Percentiles rank a stretch among this genome's conserved stretches.
Conservation (phyloP, 2,329 filamentous ascomycete species). For the Aplosporella prunicola region DNA sequence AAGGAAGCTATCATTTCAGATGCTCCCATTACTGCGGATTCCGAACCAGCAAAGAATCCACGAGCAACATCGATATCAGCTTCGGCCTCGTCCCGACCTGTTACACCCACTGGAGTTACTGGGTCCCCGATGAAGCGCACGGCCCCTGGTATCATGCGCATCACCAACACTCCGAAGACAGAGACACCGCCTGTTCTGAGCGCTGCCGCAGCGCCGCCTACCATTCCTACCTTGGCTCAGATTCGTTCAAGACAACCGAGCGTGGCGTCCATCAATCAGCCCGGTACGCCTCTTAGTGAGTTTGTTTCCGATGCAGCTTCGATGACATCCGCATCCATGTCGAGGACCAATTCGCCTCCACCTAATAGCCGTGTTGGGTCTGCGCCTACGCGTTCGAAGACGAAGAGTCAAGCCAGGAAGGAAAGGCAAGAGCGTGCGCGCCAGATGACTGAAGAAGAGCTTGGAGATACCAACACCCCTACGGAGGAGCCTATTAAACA, state of each 20-base stretch:
- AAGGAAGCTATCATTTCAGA: conserved; percentile 2
- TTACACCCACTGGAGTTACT: conserved; percentile 43
- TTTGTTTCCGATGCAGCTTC: conserved; percentile 69
- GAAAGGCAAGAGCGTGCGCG: conserved; percentile 54
- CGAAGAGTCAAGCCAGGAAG: conserved; percentile 72
- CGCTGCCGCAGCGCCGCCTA: conserved; percentile 20
- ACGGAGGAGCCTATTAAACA: conserved; percentile 32
- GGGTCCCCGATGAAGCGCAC: conserved; percentile 34
- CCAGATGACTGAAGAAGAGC: conserved; percentile 53
- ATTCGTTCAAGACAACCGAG: conserved; percentile 43
- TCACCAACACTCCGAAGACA: conserved; percentile 56
- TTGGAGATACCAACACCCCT: conserved; percentile 16
- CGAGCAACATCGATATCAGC: conserved; percentile 17
- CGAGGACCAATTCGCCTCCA: conserved; percentile 57
- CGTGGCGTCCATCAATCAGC: conserved; percentile 50
- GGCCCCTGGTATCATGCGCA: conserved; percentile 56
- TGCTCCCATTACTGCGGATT: neutral
- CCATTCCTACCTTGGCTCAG: conserved; percentile 28
- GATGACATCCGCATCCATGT: conserved; percentile 61
- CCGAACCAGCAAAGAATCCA: conserved; percentile 18
- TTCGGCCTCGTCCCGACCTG: conserved; percentile 28
- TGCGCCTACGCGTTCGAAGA: conserved; percentile 58
- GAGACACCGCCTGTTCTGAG: conserved; percentile 43
- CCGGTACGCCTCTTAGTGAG: conserved; percentile 67
- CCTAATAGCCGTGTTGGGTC: conserved; percentile 55